phyloP scores from a whole-genome alignment of 2,329 filamentous ascomycete genomes.

The Alternaria sp. region DNA sequence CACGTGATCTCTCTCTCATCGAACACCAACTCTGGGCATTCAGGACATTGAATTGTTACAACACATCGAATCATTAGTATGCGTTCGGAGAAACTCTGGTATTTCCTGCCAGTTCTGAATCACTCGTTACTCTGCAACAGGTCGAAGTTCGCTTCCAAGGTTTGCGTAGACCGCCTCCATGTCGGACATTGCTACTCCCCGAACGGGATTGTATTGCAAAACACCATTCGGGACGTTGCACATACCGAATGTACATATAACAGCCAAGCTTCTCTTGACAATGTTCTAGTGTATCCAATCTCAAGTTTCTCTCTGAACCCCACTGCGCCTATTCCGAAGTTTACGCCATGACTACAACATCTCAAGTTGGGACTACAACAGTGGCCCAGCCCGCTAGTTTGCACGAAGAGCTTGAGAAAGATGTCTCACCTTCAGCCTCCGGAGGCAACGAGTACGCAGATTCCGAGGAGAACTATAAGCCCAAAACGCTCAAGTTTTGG shows the following conservation, averaged over 20 bases:
- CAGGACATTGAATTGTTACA: not conserved
- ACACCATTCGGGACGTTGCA: not conserved
- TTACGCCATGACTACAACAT: not conserved
- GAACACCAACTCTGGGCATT: not conserved
- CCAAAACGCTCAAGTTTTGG: slow-evolving; percentile 31
- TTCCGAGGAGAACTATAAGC: slow-evolving; percentile 30
- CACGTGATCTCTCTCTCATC: not conserved
- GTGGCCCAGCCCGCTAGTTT: not conserved
- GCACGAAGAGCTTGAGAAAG: not conserved
- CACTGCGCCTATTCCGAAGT: not conserved
- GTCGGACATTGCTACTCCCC: slow-evolving; percentile 7
- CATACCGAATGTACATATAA: not conserved
- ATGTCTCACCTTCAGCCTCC: not conserved
- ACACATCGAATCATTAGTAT: not conserved
- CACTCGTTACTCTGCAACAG: not conserved
- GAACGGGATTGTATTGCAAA: not conserved
- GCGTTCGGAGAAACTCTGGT: not conserved
- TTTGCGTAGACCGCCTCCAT: not conserved
- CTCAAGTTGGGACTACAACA: not conserved
- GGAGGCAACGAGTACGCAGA: slow-evolving; percentile 11
- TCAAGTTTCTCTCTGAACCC: not conserved
- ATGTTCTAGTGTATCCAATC: not conserved
- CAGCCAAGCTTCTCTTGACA: not conserved
- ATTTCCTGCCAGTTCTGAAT: not conserved
- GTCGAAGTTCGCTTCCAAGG: not conserved